Evolutionary conservation across 768 basidiomycete species (phyloP).

Genomic region (Collybiopsis confluens): DNA sequence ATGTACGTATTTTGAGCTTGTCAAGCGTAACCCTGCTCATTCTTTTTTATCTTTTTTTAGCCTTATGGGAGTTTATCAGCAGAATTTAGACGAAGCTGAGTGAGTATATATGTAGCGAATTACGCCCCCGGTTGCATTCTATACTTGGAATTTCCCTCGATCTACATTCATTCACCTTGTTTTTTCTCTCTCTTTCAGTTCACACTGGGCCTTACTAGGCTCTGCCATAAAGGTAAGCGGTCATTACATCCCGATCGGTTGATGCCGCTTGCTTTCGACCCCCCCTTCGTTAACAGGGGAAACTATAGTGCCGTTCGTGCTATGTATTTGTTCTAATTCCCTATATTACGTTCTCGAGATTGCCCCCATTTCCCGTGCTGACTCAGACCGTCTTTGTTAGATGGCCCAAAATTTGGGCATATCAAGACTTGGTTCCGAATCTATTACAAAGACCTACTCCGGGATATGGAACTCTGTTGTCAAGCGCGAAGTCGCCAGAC

Average conservation of each 20-base stretch:
- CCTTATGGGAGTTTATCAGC: constrained; percentile 24
- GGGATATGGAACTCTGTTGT: constrained; percentile 20
- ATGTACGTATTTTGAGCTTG: constrained; percentile 14
- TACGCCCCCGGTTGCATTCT: no score
- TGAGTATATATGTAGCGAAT: constrained; percentile 7
- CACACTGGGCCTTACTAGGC: constrained; percentile 21
- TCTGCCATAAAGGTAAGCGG: constrained; percentile 21
- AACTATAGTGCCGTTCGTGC: no score
- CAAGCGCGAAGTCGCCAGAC: constrained; percentile 20
- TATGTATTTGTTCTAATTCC: no score
- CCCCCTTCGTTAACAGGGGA: no score
- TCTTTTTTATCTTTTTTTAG: constrained; percentile 12
- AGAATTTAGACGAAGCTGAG: constrained; percentile 24
- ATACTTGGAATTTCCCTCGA: background rate
- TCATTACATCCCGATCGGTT: no score
- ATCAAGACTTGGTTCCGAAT: constrained; percentile 22
- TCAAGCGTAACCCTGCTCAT: background rate
- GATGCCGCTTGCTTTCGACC: no score
- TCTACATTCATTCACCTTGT: background rate
- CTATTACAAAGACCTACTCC: constrained; percentile 16
- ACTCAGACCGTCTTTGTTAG: constrained; percentile 11
- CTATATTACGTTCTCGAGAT: no score
- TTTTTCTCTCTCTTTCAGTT: constrained; percentile 8
- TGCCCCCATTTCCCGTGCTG: no score
- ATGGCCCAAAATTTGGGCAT: constrained; percentile 24